Percentiles rank a stretch among this genome's conserved stretches.
Conservation (phyloP, 2,329 filamentous ascomycete genomes). For the Pseudocercospora cruenta region DNA sequence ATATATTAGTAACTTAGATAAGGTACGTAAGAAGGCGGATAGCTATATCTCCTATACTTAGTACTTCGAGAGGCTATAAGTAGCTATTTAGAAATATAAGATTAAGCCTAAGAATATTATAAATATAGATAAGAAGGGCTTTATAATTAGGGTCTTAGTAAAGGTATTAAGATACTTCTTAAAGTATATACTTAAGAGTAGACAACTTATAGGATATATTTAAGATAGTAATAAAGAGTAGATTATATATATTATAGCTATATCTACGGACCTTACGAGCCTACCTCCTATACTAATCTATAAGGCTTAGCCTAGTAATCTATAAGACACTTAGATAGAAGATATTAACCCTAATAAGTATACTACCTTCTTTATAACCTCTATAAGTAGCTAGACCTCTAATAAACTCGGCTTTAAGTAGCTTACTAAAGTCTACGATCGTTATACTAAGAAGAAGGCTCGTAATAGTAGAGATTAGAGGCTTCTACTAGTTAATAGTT, state of each 20-base stretch:
- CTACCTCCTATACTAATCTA: not conserved
- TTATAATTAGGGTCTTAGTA: not conserved
- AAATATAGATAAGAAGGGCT: too few relatives aligned
- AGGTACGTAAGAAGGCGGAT: too few relatives aligned
- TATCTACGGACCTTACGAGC: not conserved
- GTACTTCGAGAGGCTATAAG: too few relatives aligned
- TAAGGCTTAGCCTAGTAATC: slow-evolving; percentile 2
- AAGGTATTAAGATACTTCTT: too few relatives aligned
- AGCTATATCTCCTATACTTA: too few relatives aligned
- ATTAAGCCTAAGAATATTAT: too few relatives aligned
- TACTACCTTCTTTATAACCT: not conserved
- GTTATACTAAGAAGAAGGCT: too few relatives aligned
- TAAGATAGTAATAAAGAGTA: slow-evolving; percentile 3
- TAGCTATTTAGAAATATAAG: too few relatives aligned
- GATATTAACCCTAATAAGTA: not conserved
- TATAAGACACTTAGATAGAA: not conserved
- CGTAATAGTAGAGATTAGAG: too few relatives aligned
- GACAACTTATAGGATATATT: not conserved
- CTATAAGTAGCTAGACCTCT: not conserved
- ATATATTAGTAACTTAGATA: too few relatives aligned
- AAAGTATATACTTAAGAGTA: not conserved
- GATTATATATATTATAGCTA: slow-evolving; percentile 2
- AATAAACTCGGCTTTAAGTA: not conserved
- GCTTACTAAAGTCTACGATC: not conserved
- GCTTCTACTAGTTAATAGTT: too few relatives aligned